phyloP scores from a whole-genome alignment of 208 protist genomes.

The Leishmania tarentolae region DNA sequence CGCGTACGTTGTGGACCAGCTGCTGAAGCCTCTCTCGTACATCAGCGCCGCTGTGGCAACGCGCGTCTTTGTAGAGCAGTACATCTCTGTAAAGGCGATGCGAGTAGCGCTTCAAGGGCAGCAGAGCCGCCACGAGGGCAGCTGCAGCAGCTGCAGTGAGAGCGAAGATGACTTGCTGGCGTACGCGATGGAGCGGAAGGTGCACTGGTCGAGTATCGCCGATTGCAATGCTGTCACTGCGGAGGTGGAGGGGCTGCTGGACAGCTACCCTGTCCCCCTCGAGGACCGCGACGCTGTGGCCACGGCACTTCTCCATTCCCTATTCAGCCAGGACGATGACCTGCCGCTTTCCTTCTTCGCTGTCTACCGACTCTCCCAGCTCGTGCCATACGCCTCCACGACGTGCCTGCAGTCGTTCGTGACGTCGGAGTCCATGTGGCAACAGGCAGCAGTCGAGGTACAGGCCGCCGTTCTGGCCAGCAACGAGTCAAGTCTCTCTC shows the following conservation, averaged over 20 bases:
- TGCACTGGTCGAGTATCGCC: conserved; percentile 47
- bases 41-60: conserved; percentile 62
- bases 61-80: conserved; percentile 69
- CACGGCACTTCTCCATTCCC: conserved; percentile 28
- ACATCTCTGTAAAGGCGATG: conserved; percentile 76
- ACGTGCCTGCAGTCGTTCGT: conserved; percentile 46
- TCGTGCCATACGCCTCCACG: conserved; percentile 67
- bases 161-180: conserved; percentile 30
- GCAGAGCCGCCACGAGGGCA: conserved; percentile 1
- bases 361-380: conserved; percentile 57
- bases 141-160: neutral
- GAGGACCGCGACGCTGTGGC: conserved; percentile 53
- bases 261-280: conserved; percentile 42
- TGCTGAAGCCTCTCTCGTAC: conserved; percentile 33
- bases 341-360: conserved; percentile 44
- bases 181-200: conserved; percentile 55
- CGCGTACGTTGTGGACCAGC: conserved; percentile 29
- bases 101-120: conserved; percentile 46
- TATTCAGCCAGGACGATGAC: conserved; percentile 25
- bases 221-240: conserved; percentile 46
- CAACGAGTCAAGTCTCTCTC: conserved; percentile 26
- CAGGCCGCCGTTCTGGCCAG: conserved; percentile 1
- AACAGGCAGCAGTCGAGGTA: conserved; percentile 36
- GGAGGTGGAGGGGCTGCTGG: conserved; percentile 38
- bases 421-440: conserved; percentile 42